Base-by-base conservation (phyloP, 805 yeast genomes). In the Lipomyces starkeyi region DNA sequence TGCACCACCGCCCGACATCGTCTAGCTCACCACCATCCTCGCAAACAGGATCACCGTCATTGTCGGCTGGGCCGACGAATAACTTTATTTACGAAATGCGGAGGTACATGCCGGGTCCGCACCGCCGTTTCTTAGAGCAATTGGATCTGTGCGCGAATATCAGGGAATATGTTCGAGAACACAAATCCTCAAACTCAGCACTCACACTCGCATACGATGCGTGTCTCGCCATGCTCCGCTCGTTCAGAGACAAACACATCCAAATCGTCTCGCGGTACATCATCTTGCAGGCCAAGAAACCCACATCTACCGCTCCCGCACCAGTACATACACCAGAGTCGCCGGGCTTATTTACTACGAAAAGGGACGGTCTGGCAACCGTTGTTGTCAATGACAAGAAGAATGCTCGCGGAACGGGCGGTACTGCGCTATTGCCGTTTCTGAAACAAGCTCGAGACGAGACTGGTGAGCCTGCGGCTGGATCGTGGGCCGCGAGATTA, bases 391-490 rank as follows among this genome's bases (percentile, higher is more conserved):
- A 62, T 11, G 82, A 81, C 57, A 83, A 83, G 67, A 83, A 82
- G 56, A 89, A 85, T 66, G 86, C 85, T 71, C 86, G 87, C 73
- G 98, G 98, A 17, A 93, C 98, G 0, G 98, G 98, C 25, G 98
- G 98, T 58, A 93, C 98, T 0, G 88, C 96, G 0, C 83, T 93
- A 74, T 84, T 93, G 67, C 97, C 97, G 34, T 94, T 93, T 80
- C 83, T 93, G 77, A 93, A 93, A 78, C 98, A 94, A 79, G 94
- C 97, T 73, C 86, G 98, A 78, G 98, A 93, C 80, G 98, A 93
- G 77, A 93, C 97, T 2, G 97, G 97, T 56, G 95, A 90, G 74
- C 87, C 93, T 13, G 97, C 97, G 27, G 97, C 97, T 32, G 94
- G 97, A 65, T 84, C 82, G 59, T 93, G 98, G 98, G 97, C 97